Evolutionary conservation across 2,329 filamentous ascomycete genomes (phyloP).

Genomic region (Cercospora canescens): DNA sequence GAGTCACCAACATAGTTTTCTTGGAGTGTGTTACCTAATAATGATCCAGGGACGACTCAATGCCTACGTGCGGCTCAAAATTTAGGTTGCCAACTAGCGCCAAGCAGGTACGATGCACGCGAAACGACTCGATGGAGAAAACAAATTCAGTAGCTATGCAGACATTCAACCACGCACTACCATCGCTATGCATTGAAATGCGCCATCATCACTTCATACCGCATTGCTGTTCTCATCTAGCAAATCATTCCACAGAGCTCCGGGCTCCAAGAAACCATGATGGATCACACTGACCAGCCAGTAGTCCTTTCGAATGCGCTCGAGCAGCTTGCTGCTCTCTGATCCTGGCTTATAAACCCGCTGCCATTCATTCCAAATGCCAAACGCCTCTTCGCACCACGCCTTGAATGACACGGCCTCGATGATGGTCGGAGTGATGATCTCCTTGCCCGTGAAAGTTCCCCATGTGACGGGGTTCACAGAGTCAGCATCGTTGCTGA

Average conservation of each 20-base stretch:
- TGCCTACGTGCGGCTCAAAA: background rate
- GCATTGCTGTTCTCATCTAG: constrained; percentile 7
- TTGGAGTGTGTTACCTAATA: background rate
- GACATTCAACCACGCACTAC: background rate
- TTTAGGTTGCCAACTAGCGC: background rate
- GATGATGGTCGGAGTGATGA: constrained; percentile 93
- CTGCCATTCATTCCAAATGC: constrained; percentile 93
- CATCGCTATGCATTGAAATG: background rate
- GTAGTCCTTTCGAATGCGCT: constrained; percentile 64
- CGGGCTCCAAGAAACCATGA: constrained; percentile 70
- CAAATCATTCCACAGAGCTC: constrained; percentile 66
- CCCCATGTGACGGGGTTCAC: constrained; percentile 98
- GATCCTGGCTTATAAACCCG: constrained; percentile 78
- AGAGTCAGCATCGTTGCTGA: constrained; percentile 63
- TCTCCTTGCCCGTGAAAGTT: constrained; percentile 92
- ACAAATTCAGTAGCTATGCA: background rate
- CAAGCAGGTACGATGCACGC: constrained; percentile 1
- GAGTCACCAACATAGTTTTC: background rate
- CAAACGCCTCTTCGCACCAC: constrained; percentile 94
- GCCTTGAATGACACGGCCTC: constrained; percentile 91
- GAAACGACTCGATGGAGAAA: background rate
- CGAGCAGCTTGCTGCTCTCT: constrained; percentile 70
- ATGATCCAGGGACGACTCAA: background rate
- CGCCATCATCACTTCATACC: constrained; percentile 3
- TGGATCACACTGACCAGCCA: constrained; percentile 93